A percentile compares a stretch with the other conserved stretches of the same genome.
Evolutionary conservation across 768 basidiomycete species (phyloP).

Genomic region (Leccinum pellstonianum): DNA sequence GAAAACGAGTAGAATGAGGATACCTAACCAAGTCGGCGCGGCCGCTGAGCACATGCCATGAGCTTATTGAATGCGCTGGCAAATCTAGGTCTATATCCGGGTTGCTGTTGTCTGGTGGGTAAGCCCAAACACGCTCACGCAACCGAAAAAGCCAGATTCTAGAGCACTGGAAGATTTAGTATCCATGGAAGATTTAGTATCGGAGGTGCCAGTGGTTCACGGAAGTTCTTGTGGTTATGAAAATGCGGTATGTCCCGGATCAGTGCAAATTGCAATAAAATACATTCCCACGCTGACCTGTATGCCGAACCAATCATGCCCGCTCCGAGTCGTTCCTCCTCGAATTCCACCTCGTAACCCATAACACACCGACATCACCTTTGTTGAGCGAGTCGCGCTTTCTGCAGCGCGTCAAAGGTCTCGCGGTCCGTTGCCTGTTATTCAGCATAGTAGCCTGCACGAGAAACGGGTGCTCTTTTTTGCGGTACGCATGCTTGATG

Average conservation of each 20-base stretch:
- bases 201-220: no score
- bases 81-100: background rate
- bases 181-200: background rate
- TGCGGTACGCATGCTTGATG: constrained; percentile 92
- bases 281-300: no score
- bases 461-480: constrained; percentile 86
- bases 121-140: background rate
- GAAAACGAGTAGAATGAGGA: background rate
- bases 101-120: background rate
- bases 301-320: no score
- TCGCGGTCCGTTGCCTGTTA: constrained; percentile 77
- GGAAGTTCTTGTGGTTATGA: no score
- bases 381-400: constrained; percentile 15
- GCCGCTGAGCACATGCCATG: background rate
- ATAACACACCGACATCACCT: no score
- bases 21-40: background rate
- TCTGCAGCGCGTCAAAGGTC: constrained; percentile 63
- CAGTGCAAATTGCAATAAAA: no score
- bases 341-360: no score
- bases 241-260: no score
- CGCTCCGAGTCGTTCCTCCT: no score
- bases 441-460: constrained; percentile 69
- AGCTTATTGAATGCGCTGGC: background rate
- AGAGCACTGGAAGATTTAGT: background rate
- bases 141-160: background rate